Evolutionary conservation across 352 stramenopile genomes (phyloP), one percentile per base, ranked within the genome.

Genomic region (Phytophthora aleatoria): DNA sequence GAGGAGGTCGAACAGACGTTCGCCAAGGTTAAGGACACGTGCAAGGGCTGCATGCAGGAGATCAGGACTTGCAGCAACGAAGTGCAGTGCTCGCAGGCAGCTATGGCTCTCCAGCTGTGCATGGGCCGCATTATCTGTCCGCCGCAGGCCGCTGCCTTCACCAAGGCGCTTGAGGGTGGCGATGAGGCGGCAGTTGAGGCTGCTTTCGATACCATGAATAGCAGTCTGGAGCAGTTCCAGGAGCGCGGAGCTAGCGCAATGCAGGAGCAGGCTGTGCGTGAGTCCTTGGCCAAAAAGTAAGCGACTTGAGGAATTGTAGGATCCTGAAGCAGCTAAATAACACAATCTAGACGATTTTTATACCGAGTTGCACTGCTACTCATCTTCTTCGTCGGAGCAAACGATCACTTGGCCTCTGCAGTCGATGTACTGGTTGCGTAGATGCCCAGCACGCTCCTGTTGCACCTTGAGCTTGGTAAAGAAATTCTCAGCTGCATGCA

Each of bases 41-140:
- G 91, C 78, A 80, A 91, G 64, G 80, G 77, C 55, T 91, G 83
- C 64, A 90, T 96, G 65, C 67, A 81, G 27, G 72, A 90, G 50
- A 68, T 97, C 55, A 86, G 83, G 74, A 91, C 67, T 26, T 96
- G 91, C 71, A 68, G 66, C 45, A 83, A 74, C 44, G 85, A 97
- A 58, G 64, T 91, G 50, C 81, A 90, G 54, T 96, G 90, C 64
- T 86, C 86, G 11, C 84, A 93, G 67, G 89, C 91, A 5, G 88
- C 85, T 28, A 91, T 94, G 30, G 89, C 87, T 57, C 78, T 97
- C 12, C 91, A 95, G 57, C 79, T 95, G 16, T 97, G 91, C 73
- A 95, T 97, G 89, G 90, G 82, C 2, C 77, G 80, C 45, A 87
- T 97, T 63, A 86, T 97, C 31, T 96, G 88, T 54, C 78, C 83